phyloP scores from a whole-genome alignment of 352 stramenopile genomes.

The Elongisporangium undulatum region DNA sequence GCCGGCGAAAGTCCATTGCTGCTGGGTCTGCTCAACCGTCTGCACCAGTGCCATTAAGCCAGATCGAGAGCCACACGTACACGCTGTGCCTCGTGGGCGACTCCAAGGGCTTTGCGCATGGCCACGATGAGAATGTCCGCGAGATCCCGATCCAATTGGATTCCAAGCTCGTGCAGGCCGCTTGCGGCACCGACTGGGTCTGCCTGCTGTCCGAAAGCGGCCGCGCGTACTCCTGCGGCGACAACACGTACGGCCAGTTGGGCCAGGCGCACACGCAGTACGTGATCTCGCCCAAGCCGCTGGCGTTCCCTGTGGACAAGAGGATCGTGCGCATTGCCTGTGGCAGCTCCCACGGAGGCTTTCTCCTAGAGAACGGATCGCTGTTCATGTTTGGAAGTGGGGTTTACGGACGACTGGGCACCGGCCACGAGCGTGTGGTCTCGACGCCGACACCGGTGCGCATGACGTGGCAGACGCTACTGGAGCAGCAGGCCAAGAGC shows the following conservation, averaged over 20 bases:
- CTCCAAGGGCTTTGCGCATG: constrained; percentile 11
- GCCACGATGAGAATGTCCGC: constrained; percentile 10
- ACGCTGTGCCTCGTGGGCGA: constrained; percentile 48
- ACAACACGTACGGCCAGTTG: constrained; percentile 60
- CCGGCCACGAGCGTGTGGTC: constrained; percentile 17
- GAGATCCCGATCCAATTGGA: constrained; percentile 43
- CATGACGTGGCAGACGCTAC: constrained; percentile 36
- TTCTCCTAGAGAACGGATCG: constrained; percentile 45
- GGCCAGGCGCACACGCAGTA: constrained; percentile 34
- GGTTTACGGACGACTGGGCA: constrained; percentile 53
- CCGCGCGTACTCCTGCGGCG: constrained; percentile 44
- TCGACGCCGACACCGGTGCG: constrained; percentile 20
- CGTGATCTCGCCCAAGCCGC: constrained; percentile 14
- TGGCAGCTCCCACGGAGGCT: constrained; percentile 47
- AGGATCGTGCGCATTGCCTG: constrained; percentile 47
- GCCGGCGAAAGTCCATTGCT: not conserved
- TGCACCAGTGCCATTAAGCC: no score
- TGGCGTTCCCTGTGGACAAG: constrained; percentile 21
- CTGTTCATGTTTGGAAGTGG: constrained; percentile 72
- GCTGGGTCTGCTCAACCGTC: no score
- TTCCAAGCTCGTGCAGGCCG: constrained; percentile 33
- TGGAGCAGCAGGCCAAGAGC: constrained; percentile 5
- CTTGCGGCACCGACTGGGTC: constrained; percentile 45
- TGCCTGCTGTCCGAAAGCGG: constrained; percentile 42
- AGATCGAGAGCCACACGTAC: constrained; percentile 28